phyloP scores from a whole-genome alignment of 2,329 filamentous ascomycete genomes.

The Coniochaeta sp. region DNA sequence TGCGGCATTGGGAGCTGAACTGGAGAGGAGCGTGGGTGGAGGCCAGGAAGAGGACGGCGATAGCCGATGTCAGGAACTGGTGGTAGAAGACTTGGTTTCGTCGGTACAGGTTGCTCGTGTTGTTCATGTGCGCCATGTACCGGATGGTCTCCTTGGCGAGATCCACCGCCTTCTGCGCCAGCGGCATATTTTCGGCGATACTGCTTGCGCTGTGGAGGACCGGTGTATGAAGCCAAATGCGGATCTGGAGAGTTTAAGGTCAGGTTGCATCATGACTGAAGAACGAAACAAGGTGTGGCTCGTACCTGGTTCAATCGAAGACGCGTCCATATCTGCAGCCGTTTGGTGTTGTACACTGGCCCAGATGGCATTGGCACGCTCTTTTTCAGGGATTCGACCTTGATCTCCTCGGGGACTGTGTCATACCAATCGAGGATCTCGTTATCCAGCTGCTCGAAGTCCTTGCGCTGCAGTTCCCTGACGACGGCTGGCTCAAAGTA shows the following conservation, averaged over 20 bases:
- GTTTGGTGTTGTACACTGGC: conserved; percentile 58
- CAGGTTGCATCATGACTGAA: neutral
- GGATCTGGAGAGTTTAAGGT: conserved; percentile 43
- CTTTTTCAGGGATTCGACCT: conserved; percentile 53
- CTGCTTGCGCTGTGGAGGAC: conserved; percentile 78
- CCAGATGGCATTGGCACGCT: conserved; percentile 44
- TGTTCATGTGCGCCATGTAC: conserved; percentile 64
- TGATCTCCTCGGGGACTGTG: conserved; percentile 55
- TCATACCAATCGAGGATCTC: conserved; percentile 86
- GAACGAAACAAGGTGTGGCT: conserved; percentile 7
- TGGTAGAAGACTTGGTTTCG: conserved; percentile 72
- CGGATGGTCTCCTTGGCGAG: conserved; percentile 71
- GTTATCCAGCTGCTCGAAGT: conserved; percentile 74
- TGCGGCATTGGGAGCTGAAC: conserved; percentile 60
- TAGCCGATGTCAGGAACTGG: conserved; percentile 68
- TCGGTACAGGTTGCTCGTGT: conserved; percentile 63
- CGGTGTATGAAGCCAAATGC: conserved; percentile 81
- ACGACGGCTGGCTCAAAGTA: conserved; percentile 56
- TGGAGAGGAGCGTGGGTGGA: conserved; percentile 67
- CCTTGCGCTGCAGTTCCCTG: conserved; percentile 60
- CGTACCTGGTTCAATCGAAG: conserved; percentile 70
- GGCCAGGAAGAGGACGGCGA: conserved; percentile 70
- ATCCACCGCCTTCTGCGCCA: conserved; percentile 68
- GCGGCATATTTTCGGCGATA: conserved; percentile 67
- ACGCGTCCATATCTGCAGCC: conserved; percentile 77